phyloP scores from a whole-genome alignment of 805 yeast species.

The Grigorovia yakushimaensis region DNA sequence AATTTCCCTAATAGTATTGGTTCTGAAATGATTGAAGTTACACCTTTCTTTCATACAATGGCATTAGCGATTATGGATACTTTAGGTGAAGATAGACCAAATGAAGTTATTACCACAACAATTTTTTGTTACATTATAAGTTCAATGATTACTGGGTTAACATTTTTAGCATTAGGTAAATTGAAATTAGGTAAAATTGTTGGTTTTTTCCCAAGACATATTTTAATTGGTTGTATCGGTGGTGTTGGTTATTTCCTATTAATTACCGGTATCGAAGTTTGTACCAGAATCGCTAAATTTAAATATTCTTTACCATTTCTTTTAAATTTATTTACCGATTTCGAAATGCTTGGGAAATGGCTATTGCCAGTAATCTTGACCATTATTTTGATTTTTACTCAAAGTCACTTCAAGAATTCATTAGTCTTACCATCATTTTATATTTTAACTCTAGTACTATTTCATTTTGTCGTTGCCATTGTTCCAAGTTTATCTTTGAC shows the following conservation, averaged over 20 bases:
- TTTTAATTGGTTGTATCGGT: slow-evolving; percentile 93
- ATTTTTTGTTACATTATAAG: slow-evolving; percentile 76
- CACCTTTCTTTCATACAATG: slow-evolving; percentile 96
- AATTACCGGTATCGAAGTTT: slow-evolving; percentile 85
- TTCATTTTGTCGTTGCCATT: slow-evolving; percentile 57
- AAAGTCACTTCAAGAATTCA: slow-evolving; percentile 54
- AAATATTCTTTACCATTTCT: slow-evolving; percentile 54
- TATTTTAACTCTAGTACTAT: slow-evolving; percentile 54
- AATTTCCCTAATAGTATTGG: slow-evolving; percentile 88
- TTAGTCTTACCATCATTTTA: slow-evolving; percentile 74
- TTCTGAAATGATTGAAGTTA: slow-evolving; percentile 97
- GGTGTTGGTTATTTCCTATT: slow-evolving; percentile 93
- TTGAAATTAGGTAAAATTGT: slow-evolving; percentile 75
- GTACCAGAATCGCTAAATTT: slow-evolving; percentile 69
- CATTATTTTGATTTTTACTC: slow-evolving; percentile 46
- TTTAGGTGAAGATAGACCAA: slow-evolving; percentile 34
- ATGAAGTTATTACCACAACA: slow-evolving; percentile 74
- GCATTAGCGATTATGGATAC: slow-evolving; percentile 55
- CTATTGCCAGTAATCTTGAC: slow-evolving; percentile 59
- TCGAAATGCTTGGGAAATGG: slow-evolving; percentile 51
- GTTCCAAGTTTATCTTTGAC: slow-evolving; percentile 59
- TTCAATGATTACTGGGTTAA: slow-evolving; percentile 76
- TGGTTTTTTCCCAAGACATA: slow-evolving; percentile 93
- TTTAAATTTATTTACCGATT: slow-evolving; percentile 31
- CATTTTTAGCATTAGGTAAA: slow-evolving; percentile 69